phyloP scores from a whole-genome alignment of 78 protist species.

The Parvularia atlantis region DNA sequence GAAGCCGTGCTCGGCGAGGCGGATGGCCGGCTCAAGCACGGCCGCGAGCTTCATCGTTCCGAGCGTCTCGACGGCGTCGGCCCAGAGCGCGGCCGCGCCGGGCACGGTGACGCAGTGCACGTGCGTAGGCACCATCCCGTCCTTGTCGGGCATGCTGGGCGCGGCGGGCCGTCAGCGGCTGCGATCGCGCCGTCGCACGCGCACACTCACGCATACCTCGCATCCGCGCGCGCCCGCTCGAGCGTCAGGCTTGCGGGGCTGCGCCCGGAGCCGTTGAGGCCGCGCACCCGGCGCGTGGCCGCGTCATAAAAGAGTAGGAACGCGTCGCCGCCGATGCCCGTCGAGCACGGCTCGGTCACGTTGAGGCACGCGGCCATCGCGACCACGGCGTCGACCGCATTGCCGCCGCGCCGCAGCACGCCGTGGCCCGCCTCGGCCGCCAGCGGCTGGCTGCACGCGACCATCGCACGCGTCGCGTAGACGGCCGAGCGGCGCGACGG shows the following conservation, averaged over 20 bases:
- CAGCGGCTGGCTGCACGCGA: too few relatives aligned
- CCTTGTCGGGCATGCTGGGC: too few relatives aligned
- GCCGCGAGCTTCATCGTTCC: slow-evolving; percentile 34
- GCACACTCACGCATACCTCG: not conserved
- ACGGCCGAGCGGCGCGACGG: too few relatives aligned
- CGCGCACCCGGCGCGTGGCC: slow-evolving; percentile 13
- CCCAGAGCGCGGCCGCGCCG: slow-evolving; percentile 73
- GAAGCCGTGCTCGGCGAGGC: slow-evolving; percentile 50
- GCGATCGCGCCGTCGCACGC: not conserved
- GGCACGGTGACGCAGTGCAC: slow-evolving; percentile 32
- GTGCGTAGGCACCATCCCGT: too few relatives aligned
- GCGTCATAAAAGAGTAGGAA: slow-evolving; percentile 44
- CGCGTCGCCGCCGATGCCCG: slow-evolving; percentile 79
- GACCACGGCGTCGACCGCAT: slow-evolving; percentile 77
- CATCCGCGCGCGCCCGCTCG: not conserved
- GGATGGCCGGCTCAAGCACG: slow-evolving; percentile 50
- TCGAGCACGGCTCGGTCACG: slow-evolving; percentile 45
- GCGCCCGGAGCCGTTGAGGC: slow-evolving; percentile 68
- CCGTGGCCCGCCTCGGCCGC: slow-evolving; percentile 15
- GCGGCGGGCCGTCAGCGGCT: not conserved
- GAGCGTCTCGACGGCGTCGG: slow-evolving; percentile 40
- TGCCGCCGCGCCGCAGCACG: slow-evolving; percentile 52
- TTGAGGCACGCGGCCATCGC: slow-evolving; percentile 56
- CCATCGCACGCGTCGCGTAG: too few relatives aligned
- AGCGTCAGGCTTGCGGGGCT: slow-evolving; percentile 30